A percentile compares a stretch with the other conserved stretches of the same genome.
These are phyloP conservation scores for Argentina anserina DNA, from an alignment of 306 rosid genomes.

Conservation along the genomic window DNA sequence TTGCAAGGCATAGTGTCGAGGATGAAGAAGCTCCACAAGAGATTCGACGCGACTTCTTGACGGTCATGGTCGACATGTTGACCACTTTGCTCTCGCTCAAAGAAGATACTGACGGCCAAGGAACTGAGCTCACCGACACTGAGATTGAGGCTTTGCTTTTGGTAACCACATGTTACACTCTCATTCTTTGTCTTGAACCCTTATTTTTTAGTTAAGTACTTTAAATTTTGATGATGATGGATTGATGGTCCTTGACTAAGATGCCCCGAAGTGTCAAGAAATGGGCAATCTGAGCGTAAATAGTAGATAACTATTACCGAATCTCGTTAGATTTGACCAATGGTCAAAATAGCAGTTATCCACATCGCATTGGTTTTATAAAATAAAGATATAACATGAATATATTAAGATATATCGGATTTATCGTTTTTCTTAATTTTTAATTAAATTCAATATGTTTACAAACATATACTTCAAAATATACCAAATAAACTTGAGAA, in stretches of 20 bases:
- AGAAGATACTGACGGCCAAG: constrained; percentile 39
- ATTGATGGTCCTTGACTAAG: not conserved
- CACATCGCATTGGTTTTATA: no score
- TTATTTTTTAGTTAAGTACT: no score
- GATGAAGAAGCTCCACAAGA: constrained; percentile 58
- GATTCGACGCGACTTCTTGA: constrained; percentile 60
- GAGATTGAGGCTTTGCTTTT: constrained; percentile 70
- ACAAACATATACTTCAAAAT: no score
- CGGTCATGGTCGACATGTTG: constrained; percentile 43
- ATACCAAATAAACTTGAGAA: no score
- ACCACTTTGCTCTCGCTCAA: constrained; percentile 42
- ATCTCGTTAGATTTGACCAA: no score
- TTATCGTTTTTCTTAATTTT: no score
- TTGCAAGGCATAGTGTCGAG: constrained; percentile 52
- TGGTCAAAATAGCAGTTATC: no score
- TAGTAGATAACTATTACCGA: no score
- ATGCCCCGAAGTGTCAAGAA: not conserved
- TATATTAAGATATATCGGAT: no score
- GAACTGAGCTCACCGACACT: constrained; percentile 38
- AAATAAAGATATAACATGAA: no score
- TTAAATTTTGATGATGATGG: not conserved
- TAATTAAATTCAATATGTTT: no score
- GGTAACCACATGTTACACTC: constrained; percentile 33
- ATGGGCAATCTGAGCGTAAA: not conserved
- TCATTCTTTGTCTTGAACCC: not conserved